These are phyloP conservation scores for Aureobasidium mangrovei DNA, from an alignment of 2,329 filamentous ascomycete species.

Conservation along the genomic window DNA sequence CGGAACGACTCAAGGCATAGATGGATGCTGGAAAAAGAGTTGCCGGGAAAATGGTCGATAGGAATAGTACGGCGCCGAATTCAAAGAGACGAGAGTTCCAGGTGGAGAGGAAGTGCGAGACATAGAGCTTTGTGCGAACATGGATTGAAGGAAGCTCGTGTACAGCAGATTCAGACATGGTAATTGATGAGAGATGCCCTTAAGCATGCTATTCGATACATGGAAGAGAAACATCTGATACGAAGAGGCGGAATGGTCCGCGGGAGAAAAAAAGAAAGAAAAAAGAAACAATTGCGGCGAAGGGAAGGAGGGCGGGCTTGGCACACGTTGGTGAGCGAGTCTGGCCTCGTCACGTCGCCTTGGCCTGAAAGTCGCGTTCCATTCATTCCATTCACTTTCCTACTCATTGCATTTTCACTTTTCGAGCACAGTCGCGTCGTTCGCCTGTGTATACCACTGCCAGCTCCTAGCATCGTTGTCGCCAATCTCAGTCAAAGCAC, in stretches of 20 bases:
- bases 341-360: not conserved
- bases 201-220: not conserved
- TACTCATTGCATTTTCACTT: no score
- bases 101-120: slow-evolving; percentile 40
- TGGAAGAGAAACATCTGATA: not conserved
- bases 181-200: not conserved
- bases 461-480: not conserved
- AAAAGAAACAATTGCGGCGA: not conserved
- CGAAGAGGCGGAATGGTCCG: not conserved
- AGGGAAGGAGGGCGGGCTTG: not conserved
- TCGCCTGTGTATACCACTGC: not conserved
- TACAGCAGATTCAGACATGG: not conserved
- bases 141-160: not conserved
- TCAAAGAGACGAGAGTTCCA: slow-evolving; percentile 44
- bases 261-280: not conserved
- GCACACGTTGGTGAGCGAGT: not conserved
- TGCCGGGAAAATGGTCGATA: slow-evolving; percentile 37
- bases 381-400: no score
- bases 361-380: no score
- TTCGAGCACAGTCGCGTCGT: no score
- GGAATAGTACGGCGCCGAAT: slow-evolving; percentile 42
- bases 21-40: slow-evolving; percentile 58
- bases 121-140: slow-evolving; percentile 29
- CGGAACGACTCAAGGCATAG: slow-evolving; percentile 56
- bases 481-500: not conserved